A percentile compares a stretch with the other conserved stretches of the same genome.
These are phyloP conservation scores for Yamadazyma diddensiae DNA, from an alignment of 1,139 yeast genomes.

Conservation along the genomic window DNA sequence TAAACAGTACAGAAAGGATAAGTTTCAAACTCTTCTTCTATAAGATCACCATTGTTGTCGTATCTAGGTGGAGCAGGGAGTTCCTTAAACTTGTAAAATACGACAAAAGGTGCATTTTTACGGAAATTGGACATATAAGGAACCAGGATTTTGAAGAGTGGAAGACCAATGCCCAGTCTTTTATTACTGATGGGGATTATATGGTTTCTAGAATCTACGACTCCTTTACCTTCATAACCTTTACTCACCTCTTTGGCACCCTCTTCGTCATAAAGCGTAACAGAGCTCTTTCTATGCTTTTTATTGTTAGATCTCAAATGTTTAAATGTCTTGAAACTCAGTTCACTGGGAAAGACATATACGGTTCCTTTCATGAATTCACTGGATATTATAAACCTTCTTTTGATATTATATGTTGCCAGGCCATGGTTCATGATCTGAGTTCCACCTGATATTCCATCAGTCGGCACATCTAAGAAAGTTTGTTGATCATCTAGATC, in stretches of 20 bases:
- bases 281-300: conserved; percentile 21
- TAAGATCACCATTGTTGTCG: conserved; percentile 10
- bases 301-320: conserved; percentile 23
- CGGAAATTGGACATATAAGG: conserved; percentile 39
- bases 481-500: conserved; percentile 22
- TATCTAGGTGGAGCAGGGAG: conserved; percentile 25
- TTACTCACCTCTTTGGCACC: conserved; percentile 17
- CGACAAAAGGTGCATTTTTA: conserved; percentile 35
- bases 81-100: conserved; percentile 33
- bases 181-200: conserved; percentile 34
- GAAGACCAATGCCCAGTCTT: conserved; percentile 34
- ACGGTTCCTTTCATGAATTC: conserved; percentile 32
- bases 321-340: conserved; percentile 31
- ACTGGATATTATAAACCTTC: conserved; percentile 27
- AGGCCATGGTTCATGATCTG: conserved; percentile 17
- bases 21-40: conserved; percentile 26
- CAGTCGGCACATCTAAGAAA: conserved; percentile 18
- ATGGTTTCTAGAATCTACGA: conserved; percentile 31
- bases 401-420: conserved; percentile 24
- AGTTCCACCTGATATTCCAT: conserved; percentile 3
- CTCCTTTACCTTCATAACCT: conserved; percentile 2
- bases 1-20: conserved; percentile 34
- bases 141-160: conserved; percentile 32
- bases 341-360: conserved; percentile 30
- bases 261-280: conserved; percentile 22